Evolutionary conservation across 768 basidiomycete genomes (phyloP).

Genomic region (Boletus vinaceobasis): DNA sequence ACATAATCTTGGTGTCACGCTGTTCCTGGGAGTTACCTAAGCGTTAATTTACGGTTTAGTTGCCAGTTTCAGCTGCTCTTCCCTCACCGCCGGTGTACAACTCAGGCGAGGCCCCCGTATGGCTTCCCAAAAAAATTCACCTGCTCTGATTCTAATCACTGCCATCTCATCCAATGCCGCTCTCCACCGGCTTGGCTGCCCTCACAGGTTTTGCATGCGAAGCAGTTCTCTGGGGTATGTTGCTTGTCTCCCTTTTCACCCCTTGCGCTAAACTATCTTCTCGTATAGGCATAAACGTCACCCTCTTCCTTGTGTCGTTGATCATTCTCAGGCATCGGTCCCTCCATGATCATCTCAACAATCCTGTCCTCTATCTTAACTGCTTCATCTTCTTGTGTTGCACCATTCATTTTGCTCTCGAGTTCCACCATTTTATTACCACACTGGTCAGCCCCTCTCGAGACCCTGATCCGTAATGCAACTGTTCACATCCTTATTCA

Average conservation of each 20-base stretch:
- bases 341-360: slow-evolving; percentile 8
- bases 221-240: slow-evolving; percentile 34
- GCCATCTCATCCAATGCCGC: slow-evolving; percentile 16
- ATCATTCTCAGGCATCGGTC: slow-evolving; percentile 20
- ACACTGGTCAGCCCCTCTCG: slow-evolving; percentile 27
- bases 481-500: neutral
- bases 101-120: too few relatives aligned
- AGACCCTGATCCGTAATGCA: neutral
- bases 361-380: slow-evolving; percentile 29
- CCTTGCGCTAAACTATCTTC: neutral
- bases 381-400: slow-evolving; percentile 32
- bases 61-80: too few relatives aligned
- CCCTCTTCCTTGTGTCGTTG: slow-evolving; percentile 31
- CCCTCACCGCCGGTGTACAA: too few relatives aligned
- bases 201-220: slow-evolving; percentile 39
- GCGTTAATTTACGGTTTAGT: too few relatives aligned
- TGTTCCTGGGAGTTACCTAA: too few relatives aligned
- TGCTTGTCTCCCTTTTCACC: too few relatives aligned
- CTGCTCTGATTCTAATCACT: neutral
- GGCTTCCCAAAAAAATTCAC: neutral
- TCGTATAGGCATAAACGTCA: slow-evolving; percentile 14
- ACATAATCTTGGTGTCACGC: too few relatives aligned
- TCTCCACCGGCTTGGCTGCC: slow-evolving; percentile 31
- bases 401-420: slow-evolving; percentile 32
- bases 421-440: slow-evolving; percentile 35